Percentiles rank a stretch among this genome's conserved stretches.
Conservation (phyloP, 345 rosid genomes). For the Lepidium didymum region DNA sequence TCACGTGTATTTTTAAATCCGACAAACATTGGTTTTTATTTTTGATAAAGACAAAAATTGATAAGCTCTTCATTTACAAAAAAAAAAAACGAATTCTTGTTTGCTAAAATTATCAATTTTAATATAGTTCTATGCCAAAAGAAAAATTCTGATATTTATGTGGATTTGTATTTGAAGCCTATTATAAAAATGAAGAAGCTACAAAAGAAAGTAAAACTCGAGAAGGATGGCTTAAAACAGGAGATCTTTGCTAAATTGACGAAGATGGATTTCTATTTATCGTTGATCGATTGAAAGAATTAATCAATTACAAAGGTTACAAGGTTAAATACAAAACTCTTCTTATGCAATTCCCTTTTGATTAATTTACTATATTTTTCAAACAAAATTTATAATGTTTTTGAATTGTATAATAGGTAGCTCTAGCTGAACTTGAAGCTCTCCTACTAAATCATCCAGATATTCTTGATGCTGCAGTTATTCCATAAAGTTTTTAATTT, state of each 20-base stretch:
- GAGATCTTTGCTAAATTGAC: slow-evolving; percentile 77
- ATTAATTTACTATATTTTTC: neutral
- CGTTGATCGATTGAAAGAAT: slow-evolving; percentile 78
- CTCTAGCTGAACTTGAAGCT: slow-evolving; percentile 87
- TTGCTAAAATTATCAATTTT: no score
- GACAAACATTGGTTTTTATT: no score
- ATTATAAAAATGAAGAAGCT: slow-evolving; percentile 60
- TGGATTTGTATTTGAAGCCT: slow-evolving; percentile 33
- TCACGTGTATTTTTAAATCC: no score
- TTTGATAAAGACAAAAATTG: no score
- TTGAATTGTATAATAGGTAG: slow-evolving; percentile 35
- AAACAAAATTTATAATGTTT: neutral
- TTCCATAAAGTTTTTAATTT: slow-evolving; percentile 42
- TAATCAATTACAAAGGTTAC: slow-evolving; percentile 89
- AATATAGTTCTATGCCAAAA: neutral
- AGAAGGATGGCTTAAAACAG: slow-evolving; percentile 86
- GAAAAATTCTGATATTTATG: neutral
- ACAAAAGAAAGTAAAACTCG: slow-evolving; percentile 51
- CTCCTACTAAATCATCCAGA: slow-evolving; percentile 53
- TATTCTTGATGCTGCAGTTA: slow-evolving; percentile 63
- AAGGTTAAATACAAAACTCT: slow-evolving; percentile 38
- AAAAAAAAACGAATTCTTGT: no score
- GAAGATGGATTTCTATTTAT: slow-evolving; percentile 70
- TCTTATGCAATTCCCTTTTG: neutral
- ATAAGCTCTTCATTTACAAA: no score